Evolutionary conservation across 169 alveolate genomes (phyloP).

Genomic region (Perkinsus chesapeaki): DNA sequence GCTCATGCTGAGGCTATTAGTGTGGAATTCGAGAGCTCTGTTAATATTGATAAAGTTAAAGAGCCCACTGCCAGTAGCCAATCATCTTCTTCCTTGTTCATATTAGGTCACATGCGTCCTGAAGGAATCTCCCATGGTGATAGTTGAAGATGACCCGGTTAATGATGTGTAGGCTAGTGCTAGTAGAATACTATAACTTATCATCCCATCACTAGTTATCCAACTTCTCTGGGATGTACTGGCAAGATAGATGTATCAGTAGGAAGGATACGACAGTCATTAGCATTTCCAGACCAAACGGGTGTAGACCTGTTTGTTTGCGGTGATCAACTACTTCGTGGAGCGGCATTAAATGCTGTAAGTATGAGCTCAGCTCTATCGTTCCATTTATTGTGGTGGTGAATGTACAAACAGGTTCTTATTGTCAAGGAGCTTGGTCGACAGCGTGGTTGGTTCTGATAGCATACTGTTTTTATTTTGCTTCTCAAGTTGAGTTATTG

Average conservation of each 20-base stretch:
- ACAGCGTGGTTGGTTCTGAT: neutral
- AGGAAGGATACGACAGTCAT: slow-evolving; percentile 31
- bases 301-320: slow-evolving; percentile 30
- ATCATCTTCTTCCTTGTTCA: neutral
- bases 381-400: neutral
- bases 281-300: slow-evolving; percentile 12
- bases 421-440: neutral
- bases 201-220: neutral
- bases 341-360: slow-evolving; percentile 35
- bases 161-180: neutral
- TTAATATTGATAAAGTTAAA: neutral
- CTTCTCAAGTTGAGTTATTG: too few relatives aligned
- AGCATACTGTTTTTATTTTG: too few relatives aligned
- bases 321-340: slow-evolving; percentile 34
- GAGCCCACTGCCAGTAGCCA: too few relatives aligned
- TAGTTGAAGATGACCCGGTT: neutral
- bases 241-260: neutral
- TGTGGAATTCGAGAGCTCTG: slow-evolving; percentile 16
- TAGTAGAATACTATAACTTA: neutral
- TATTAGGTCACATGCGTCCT: neutral
- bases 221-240: neutral
- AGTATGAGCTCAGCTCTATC: neutral
- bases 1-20: slow-evolving; percentile 31
- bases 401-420: neutral
- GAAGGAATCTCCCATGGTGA: neutral